phyloP scores from a whole-genome alignment of 2,329 filamentous ascomycete species.

The Ustulina deusta region DNA sequence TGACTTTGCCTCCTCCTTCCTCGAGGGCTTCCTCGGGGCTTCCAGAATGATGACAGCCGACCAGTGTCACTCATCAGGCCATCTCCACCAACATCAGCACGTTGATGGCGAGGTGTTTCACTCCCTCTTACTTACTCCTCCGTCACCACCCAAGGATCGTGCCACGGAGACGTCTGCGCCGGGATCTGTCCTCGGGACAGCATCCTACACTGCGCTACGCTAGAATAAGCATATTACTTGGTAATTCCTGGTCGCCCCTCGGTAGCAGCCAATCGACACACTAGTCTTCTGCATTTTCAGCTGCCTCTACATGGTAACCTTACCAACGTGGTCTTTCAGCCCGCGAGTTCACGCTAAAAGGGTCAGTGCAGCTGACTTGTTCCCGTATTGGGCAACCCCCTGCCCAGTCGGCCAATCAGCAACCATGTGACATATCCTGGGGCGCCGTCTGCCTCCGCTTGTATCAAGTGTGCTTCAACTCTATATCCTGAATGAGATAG shows the following conservation, averaged over 20 bases:
- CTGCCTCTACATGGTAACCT: conserved; percentile 41
- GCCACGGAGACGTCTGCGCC: background rate
- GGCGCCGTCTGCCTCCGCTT: conserved; percentile 43
- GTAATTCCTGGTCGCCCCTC: conserved; percentile 29
- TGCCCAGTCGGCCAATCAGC: conserved; percentile 43
- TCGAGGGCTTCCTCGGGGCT: conserved; percentile 10
- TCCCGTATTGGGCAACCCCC: conserved; percentile 43
- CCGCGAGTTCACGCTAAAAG: conserved; percentile 42
- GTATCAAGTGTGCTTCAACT: conserved; percentile 40
- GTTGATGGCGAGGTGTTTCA: conserved; percentile 14
- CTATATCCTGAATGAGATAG: conserved; percentile 40
- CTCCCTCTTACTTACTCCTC: background rate
- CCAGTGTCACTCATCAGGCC: conserved; percentile 17
- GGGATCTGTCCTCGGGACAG: conserved; percentile 14
- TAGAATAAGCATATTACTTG: conserved; percentile 33
- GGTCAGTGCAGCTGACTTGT: conserved; percentile 46
- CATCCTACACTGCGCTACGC: conserved; percentile 16
- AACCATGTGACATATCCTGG: conserved; percentile 27
- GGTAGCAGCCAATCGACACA: conserved; percentile 44
- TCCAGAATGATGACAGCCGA: conserved; percentile 3
- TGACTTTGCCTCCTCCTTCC: background rate
- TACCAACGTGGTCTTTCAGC: conserved; percentile 47
- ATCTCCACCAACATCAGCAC: background rate
- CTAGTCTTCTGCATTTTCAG: conserved; percentile 50
- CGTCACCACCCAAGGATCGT: background rate